These are phyloP conservation scores for Alternaria metachromatica DNA, from an alignment of 2,329 filamentous ascomycete genomes.

Conservation along the genomic window DNA sequence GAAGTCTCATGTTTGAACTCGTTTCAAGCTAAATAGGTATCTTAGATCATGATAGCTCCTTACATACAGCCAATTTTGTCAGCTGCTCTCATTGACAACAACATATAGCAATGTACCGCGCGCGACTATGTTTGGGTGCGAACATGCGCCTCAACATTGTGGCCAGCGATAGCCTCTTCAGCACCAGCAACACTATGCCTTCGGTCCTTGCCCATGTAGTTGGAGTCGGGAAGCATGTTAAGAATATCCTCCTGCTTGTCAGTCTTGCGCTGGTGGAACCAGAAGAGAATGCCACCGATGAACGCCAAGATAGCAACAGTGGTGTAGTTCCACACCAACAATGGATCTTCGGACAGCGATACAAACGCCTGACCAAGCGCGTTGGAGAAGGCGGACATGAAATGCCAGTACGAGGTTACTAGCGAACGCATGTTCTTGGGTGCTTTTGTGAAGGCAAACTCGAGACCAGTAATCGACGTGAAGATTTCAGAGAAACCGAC, in stretches of 20 bases:
- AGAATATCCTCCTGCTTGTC: constrained; percentile 72
- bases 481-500: constrained; percentile 66
- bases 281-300: constrained; percentile 69
- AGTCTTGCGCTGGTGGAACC: constrained; percentile 69
- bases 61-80: background rate
- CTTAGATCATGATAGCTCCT: background rate
- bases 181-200: constrained; percentile 28
- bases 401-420: constrained; percentile 72
- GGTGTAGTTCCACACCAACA: constrained; percentile 76
- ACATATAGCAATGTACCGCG: background rate
- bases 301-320: constrained; percentile 67
- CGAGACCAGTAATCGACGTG: constrained; percentile 67
- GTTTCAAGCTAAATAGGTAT: constrained; percentile 2
- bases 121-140: background rate
- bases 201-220: constrained; percentile 41
- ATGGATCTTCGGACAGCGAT: constrained; percentile 66
- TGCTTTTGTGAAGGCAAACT: constrained; percentile 80
- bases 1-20: too few relatives aligned
- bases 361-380: constrained; percentile 75
- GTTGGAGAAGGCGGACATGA: constrained; percentile 73
- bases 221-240: constrained; percentile 63
- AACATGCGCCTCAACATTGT: background rate
- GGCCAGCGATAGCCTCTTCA: constrained; percentile 19
- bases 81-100: background rate
- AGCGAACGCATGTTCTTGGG: constrained; percentile 81